Base-by-base conservation (phyloP, 306 rosid genomes). In the Prunus kanzakura region DNA sequence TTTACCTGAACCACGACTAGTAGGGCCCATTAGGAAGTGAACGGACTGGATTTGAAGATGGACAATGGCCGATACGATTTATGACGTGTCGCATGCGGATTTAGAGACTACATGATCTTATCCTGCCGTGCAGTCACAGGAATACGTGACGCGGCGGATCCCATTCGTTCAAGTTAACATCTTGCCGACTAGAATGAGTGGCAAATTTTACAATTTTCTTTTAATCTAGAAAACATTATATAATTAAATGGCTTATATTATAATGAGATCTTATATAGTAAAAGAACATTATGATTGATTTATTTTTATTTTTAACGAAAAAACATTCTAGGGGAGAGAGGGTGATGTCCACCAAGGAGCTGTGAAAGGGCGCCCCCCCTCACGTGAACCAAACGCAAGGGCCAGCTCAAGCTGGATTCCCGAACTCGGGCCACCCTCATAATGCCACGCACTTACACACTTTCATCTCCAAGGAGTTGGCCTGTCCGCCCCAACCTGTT, bases 381-480 rank as follows among this genome's bases (percentile, higher is more conserved):
- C 38, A 4, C 38, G 6, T 32, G 38, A 32, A 5, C 38, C 38
- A 32, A 32, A 32, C 7, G 1, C 7, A 32, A 32, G 38, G 6
- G 7, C 38, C 7, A 1, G 1, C 38, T 32, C 38, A 32, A 32
- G 38, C 7, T 32, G 6, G 38, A 32, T 32, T 4, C 6, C 38
- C 7, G 1, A 0, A 0, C 6, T 0, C 0, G 41, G 8, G 8
- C 41, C 0, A 35, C 41, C 1, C 41, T 35, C 2, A 35, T 1
- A 0, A 29, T 2, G 30, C 4, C 30, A 29, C 30, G 8, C 41
- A 35, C 6, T 6, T 35, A 35, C 38, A 35, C 1, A 0, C 8
- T 35, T 35, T 35, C 7, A 35, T 5, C 41, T 35, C 0, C 0
- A 1, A 6, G 8, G 41, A 35, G 1, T 35, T 35, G 41, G 0